Base-by-base conservation (phyloP, 768 basidiomycete species). In the Aureoboletus auriporus region DNA sequence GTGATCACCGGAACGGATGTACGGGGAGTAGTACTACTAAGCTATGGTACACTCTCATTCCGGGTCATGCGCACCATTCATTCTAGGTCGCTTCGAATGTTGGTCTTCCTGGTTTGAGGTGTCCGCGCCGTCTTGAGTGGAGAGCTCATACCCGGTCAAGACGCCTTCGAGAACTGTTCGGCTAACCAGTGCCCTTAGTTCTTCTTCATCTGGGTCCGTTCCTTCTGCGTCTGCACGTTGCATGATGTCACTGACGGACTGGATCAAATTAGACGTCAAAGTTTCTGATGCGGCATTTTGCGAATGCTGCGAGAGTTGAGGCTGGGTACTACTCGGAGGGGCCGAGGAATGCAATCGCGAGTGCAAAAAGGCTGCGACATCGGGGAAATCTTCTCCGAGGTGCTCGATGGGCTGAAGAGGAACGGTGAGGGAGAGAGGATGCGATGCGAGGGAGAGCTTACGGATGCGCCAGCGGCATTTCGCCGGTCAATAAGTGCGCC, bases 381-480 rank as follows among this genome's bases (percentile, higher is more conserved):
- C 72, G 16, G 82, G 81, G 60, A 83, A 89, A 35, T 92, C 89
- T 54, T 87, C 83, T 11, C 67, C 64, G 5, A 91, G 77, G 60
- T 86, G 77, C 39, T 82, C 79, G 56, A 82, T 80, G 11, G 88
- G 83, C 89, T 46, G 31, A 33, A 16, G 46, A 6, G 38, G 9
- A 44, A 27, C 5, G 42, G 46, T 56, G 46, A 56, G 37, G 4
- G 40, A 28, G 50, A 49, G 47, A 37, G 47, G 48, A 59, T 14
- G 58, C 39, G 27, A 44, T 16, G 43, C 12, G 31, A 34, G 28
- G 37, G 44, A 31, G 42, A 44, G 75, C 86, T 39, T 62, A 94
- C 93, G 28, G 86, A 85, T 43, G 89, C 60, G 14, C 87, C 90
- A 53, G 90, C 83, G 44, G 67, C 62, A 64, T 96, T 95, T 52